Evolutionary conservation across 2,329 filamentous ascomycete genomes (phyloP).

Genomic region (Xylariaceae sp.): DNA sequence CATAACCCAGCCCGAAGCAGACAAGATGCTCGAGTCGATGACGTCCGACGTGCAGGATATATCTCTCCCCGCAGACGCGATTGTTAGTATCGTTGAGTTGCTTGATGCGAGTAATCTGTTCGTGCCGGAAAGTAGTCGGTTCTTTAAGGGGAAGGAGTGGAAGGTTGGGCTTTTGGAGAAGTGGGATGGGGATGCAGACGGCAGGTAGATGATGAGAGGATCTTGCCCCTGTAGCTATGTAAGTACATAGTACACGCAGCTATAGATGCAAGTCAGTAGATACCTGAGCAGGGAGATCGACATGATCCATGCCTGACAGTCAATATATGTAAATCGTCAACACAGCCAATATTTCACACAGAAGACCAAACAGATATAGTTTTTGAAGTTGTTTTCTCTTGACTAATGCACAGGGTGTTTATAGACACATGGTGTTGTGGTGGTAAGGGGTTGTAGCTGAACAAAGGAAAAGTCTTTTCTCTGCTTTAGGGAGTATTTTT

Average conservation of each 20-base stretch:
- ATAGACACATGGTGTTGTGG: constrained; percentile 42
- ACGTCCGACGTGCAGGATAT: constrained; percentile 58
- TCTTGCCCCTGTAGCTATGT: not conserved
- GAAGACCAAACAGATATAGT: not conserved
- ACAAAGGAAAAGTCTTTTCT: constrained; percentile 48
- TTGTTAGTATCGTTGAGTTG: constrained; percentile 39
- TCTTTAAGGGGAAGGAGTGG: constrained; percentile 66
- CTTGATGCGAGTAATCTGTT: constrained; percentile 47
- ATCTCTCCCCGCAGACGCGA: constrained; percentile 48
- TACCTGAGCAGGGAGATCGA: too few relatives aligned
- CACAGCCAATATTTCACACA: not conserved
- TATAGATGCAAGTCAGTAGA: too few relatives aligned
- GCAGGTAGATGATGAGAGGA: not conserved
- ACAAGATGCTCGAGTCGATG: constrained; percentile 47
- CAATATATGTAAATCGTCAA: not conserved
- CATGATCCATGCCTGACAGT: too few relatives aligned
- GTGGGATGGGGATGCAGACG: constrained; percentile 34
- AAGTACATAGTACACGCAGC: not conserved
- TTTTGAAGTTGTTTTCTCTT: constrained; percentile 31
- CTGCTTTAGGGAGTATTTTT: constrained; percentile 29
- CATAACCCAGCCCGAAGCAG: constrained; percentile 41
- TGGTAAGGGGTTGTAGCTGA: constrained; percentile 29
- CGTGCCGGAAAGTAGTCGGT: constrained; percentile 53
- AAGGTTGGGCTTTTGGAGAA: constrained; percentile 59
- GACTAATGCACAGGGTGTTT: constrained; percentile 61